Base-by-base conservation (phyloP, 371 early-diverging fungal species). In the Nematocida minor region DNA sequence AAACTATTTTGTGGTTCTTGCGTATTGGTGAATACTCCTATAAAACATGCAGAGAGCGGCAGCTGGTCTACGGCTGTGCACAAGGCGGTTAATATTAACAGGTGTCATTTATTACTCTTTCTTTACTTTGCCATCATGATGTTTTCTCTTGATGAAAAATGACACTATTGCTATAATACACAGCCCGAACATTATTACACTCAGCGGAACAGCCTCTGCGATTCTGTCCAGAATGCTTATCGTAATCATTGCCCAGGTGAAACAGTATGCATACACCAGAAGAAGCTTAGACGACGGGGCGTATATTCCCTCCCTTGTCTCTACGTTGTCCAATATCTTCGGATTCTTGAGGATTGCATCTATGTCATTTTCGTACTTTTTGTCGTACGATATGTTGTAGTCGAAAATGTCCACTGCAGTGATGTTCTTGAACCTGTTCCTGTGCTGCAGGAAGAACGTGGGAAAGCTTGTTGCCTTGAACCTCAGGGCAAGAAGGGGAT, bases 361-460 rank as follows among this genome's bases (percentile, higher is more conserved):
- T 2, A 74, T 74, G 44, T 74, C 77, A 48, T 74, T 74, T 7
- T 22, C 16, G 66, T 74, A 74, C 34, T 44, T 27, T 16, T 64
- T 60, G 31, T 32, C 27, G 34, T 74, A 74, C 18, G 40, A 22
- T 2, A 74, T 27, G 16, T 46, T 38, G 16, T 70, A 55, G 29
- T 54, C 55, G n/a, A 46, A 53, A 36, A 74, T 70, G 49, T 74
- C 77, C 11, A 63, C 54, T 7, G n/a, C 47, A 4, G 66, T 60
- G 6, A 74, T 62, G 48, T 74, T 66, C 53, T 74, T 74, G 34
- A 74, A 74, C 32, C 41, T 32, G 18, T 74, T 31, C 31, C 27
- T 32, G 42, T 74, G 40, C 62, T 74, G 77, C 36, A 74, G 63
- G 53, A 74, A 74, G 49, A 74, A 74, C 16, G 77, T 74, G 14